These are phyloP conservation scores for Tuber indicum DNA, from an alignment of 495 filamentous ascomycete genomes.

Conservation along the genomic window DNA sequence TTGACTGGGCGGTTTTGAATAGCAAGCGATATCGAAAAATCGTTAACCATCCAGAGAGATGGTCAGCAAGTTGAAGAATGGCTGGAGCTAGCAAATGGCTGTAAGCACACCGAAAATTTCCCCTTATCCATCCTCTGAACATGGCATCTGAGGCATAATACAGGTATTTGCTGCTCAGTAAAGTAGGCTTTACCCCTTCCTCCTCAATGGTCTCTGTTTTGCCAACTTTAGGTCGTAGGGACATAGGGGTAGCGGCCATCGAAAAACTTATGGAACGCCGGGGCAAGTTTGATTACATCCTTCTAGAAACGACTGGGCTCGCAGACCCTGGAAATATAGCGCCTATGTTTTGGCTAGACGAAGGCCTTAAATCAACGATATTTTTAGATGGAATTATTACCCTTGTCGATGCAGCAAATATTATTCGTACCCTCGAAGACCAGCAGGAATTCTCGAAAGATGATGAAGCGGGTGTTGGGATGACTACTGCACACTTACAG, in stretches of 20 bases:
- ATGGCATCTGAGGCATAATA: background rate
- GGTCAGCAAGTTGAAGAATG: slow-evolving; percentile 86
- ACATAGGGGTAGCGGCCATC: slow-evolving; percentile 84
- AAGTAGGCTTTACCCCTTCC: slow-evolving; percentile 53
- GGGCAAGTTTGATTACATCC: slow-evolving; percentile 93
- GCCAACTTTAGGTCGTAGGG: slow-evolving; percentile 48
- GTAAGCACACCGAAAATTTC: slow-evolving; percentile 42
- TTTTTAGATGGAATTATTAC: slow-evolving; percentile 97
- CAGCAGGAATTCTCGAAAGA: slow-evolving; percentile 55
- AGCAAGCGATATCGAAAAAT: slow-evolving; percentile 93
- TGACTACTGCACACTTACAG: slow-evolving; percentile 90
- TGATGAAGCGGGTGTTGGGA: slow-evolving; percentile 53
- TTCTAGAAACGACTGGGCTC: slow-evolving; percentile 91
- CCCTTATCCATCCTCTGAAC: background rate
- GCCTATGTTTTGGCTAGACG: slow-evolving; percentile 94
- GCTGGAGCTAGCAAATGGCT: slow-evolving; percentile 93
- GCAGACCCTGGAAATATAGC: slow-evolving; percentile 95
- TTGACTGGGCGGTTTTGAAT: background rate
- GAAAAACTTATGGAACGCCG: slow-evolving; percentile 93
- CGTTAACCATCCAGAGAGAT: slow-evolving; percentile 76
- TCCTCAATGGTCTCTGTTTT: slow-evolving; percentile 3
- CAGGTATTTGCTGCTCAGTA: slow-evolving; percentile 84
- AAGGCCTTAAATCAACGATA: slow-evolving; percentile 85
- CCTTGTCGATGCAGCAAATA: slow-evolving; percentile 90
- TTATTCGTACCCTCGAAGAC: slow-evolving; percentile 72